Evolutionary conservation across 352 stramenopile genomes (phyloP).

Genomic region (Peronosclerospora sorghi): DNA sequence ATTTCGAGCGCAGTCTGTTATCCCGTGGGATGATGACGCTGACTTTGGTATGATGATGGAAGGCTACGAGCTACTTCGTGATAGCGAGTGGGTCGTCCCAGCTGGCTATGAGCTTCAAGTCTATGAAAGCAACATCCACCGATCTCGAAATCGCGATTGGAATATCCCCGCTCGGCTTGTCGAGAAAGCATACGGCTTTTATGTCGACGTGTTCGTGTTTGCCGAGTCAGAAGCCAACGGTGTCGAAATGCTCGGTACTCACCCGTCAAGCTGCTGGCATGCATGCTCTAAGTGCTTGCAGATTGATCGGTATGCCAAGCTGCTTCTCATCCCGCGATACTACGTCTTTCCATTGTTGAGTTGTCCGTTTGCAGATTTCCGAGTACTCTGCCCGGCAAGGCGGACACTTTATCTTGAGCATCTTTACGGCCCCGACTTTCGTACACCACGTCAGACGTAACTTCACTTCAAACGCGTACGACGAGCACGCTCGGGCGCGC

Average conservation of each 20-base stretch:
- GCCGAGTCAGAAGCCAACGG: conserved; percentile 19
- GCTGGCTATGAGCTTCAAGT: conserved; percentile 39
- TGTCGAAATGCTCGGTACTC: conserved; percentile 25
- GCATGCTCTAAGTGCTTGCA: conserved; percentile 36
- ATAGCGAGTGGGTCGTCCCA: conserved; percentile 15
- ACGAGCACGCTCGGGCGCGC: no score
- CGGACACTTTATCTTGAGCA: conserved; percentile 40
- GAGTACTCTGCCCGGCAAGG: conserved; percentile 38
- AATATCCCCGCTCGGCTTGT: conserved; percentile 49
- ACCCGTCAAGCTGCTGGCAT: conserved; percentile 31
- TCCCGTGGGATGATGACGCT: conserved; percentile 41
- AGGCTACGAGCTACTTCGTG: conserved; percentile 29
- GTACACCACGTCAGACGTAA: conserved; percentile 11
- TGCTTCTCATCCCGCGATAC: conserved; percentile 26
- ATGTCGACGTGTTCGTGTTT: conserved; percentile 60
- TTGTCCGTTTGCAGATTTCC: conserved; percentile 34
- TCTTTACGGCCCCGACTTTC: conserved; percentile 44
- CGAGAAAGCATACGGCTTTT: conserved; percentile 48
- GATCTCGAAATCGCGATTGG: conserved; percentile 25
- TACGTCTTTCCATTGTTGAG: conserved; percentile 41
- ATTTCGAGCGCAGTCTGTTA: conserved; percentile 35
- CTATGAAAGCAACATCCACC: conserved; percentile 28
- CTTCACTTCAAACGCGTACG: no score
- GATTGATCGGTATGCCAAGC: conserved; percentile 17
- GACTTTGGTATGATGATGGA: conserved; percentile 41